These are phyloP conservation scores for Punctularia strigosozonata DNA, from an alignment of 768 basidiomycete genomes.

Conservation along the genomic window DNA sequence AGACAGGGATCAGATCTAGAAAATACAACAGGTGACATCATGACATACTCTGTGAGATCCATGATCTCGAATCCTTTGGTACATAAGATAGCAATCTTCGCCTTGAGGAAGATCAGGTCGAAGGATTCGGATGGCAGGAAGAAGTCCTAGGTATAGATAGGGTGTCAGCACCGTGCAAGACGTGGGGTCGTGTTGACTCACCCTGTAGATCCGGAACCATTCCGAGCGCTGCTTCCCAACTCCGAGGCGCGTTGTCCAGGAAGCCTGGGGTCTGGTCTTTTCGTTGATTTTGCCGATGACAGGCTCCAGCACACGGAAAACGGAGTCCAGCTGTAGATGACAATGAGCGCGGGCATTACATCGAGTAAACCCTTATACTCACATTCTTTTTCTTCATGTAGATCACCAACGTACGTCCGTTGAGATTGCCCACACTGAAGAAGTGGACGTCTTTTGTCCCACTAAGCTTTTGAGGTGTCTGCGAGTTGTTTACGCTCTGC, in stretches of 20 bases:
- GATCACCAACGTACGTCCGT: constrained; percentile 80
- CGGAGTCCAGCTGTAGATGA: constrained; percentile 63
- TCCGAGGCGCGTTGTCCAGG: constrained; percentile 62
- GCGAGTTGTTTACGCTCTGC: constrained; percentile 50
- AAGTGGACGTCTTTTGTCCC: constrained; percentile 90
- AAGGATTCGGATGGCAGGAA: constrained; percentile 88
- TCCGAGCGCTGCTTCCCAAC: constrained; percentile 76
- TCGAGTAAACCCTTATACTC: constrained; percentile 9
- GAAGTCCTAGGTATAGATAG: constrained; percentile 44
- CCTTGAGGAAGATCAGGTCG: constrained; percentile 86
- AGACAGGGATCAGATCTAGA: constrained; percentile 3
- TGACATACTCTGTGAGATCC: constrained; percentile 79
- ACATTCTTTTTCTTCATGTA: constrained; percentile 95
- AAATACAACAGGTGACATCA: background rate
- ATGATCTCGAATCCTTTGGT: constrained; percentile 96
- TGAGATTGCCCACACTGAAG: constrained; percentile 85
- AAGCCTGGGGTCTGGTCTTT: constrained; percentile 55
- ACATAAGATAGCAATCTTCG: constrained; percentile 87
- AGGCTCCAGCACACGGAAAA: constrained; percentile 96
- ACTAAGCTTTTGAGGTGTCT: constrained; percentile 84
- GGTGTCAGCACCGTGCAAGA: too few species aligned
- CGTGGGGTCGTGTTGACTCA: constrained; percentile 11
- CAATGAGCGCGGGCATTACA: constrained; percentile 6
- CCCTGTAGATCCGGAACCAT: constrained; percentile 90
- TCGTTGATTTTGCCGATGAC: constrained; percentile 85